Base-by-base conservation (phyloP, 1,284 basidiomycete genomes). In the Sanguinoderma infundibulare region DNA sequence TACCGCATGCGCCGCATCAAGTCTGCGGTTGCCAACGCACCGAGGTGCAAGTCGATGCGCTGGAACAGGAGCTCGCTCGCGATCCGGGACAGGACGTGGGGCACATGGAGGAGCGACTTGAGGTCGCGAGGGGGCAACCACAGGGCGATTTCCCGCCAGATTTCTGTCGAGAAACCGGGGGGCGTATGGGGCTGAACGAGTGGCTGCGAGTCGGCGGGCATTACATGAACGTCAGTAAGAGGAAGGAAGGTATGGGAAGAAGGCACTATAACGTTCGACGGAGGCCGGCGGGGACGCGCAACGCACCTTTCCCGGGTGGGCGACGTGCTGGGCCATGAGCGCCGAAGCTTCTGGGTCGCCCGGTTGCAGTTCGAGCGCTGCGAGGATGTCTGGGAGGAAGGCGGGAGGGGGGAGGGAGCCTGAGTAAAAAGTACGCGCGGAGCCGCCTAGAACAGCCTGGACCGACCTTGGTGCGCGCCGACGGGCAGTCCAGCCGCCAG, bases 121-220 rank as follows among this genome's bases (percentile, higher is more conserved):
- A 90, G 82, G 69, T 91, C 89, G n/a, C 81, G 81, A 22, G 83
- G 81, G 0, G 87, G 83, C 9, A 91, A 78, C 67, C 81, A 87
- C 15, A 79, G 74, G 0, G 85, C 87, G 44, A 91, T 85, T 69
- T 90, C 85, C 38, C 85, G 79, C 89, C 89, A 91, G 59, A 91
- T 83, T 73, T 91, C 89, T 14, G 79, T 79, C 3, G 88, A 90
- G 68, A 91, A 85, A 35, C 76, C 76, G 35, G 79, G 80, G 42
- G 69, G 59, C 32, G 65, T 58, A 56, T 69, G 61, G 53, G 67
- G 62, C 53, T 66, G 59, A 36, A 66, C 36, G 20, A 59, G 54
- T 28, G 64, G 55, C 65, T 69, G 61, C 53, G 58, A 57, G 52
- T n/a, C n/a, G n/a, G 42, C 40, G 34, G 60, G 58, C 60, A 64